Evolutionary conservation across 2,329 filamentous ascomycete genomes (phyloP).

Genomic region (Diaporthe sp.): DNA sequence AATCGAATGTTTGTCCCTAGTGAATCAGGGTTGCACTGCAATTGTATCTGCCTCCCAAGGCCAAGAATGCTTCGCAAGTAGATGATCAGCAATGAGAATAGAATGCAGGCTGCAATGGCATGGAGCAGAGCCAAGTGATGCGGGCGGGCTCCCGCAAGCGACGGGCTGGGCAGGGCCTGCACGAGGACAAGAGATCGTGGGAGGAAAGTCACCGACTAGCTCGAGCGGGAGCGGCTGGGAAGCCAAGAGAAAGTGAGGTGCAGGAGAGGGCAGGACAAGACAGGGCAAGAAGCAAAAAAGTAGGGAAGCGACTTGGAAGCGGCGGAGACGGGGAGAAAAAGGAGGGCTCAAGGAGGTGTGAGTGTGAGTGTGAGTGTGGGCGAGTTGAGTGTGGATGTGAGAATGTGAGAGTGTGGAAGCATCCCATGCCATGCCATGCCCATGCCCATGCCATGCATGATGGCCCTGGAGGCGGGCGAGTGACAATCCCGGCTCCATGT

Average conservation of each 20-base stretch:
- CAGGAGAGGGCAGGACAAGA: slow-evolving; percentile 31
- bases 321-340: slow-evolving; percentile 25
- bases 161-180: slow-evolving; percentile 17
- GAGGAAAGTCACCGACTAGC: slow-evolving; percentile 19
- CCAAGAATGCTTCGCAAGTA: not conserved
- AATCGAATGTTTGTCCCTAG: not conserved
- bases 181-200: slow-evolving; percentile 28
- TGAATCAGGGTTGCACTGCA: not conserved
- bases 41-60: not conserved
- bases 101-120: slow-evolving; percentile 18
- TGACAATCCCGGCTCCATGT: slow-evolving; percentile 28
- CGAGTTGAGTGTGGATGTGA: not conserved
- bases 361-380: not conserved
- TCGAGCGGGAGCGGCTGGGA: slow-evolving; percentile 22
- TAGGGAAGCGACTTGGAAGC: slow-evolving; percentile 16
- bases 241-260: slow-evolving; percentile 32
- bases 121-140: slow-evolving; percentile 29
- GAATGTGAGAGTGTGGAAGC: slow-evolving; percentile 20
- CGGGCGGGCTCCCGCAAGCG: slow-evolving; percentile 1
- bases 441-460: not conserved
- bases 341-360: slow-evolving; percentile 17
- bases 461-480: slow-evolving; percentile 17
- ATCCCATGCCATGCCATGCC: slow-evolving; percentile 8
- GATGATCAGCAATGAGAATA: not conserved
- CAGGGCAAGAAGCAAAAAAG: slow-evolving; percentile 2